Percentiles rank a stretch among this genome's conserved stretches.
phyloP scores from a whole-genome alignment of 495 filamentous ascomycete species.

The Lepraria neglecta region DNA sequence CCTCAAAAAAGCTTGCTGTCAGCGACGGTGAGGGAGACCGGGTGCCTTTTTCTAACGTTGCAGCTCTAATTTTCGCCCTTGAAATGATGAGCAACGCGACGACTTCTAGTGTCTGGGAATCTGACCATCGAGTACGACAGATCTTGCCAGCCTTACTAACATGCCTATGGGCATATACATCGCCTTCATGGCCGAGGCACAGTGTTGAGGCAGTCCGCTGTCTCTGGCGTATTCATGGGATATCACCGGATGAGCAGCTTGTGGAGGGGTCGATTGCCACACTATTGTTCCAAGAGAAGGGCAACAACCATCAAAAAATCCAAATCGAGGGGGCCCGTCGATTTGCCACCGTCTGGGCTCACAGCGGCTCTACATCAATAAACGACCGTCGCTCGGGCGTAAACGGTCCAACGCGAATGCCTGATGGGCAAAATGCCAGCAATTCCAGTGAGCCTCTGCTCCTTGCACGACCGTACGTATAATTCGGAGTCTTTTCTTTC shows the following conservation, averaged over 20 bases:
- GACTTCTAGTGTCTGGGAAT: constrained; percentile 15
- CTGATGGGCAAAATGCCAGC: constrained; percentile 42
- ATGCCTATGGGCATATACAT: constrained; percentile 71
- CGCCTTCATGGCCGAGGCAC: constrained; percentile 75
- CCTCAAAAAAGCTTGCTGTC: constrained; percentile 8
- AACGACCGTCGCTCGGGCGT: constrained; percentile 11
- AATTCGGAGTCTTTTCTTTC: no score
- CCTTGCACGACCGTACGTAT: constrained; percentile 58
- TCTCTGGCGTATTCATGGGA: constrained; percentile 75
- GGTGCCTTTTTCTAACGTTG: constrained; percentile 32
- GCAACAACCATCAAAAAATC: constrained; percentile 30
- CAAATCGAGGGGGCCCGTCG: constrained; percentile 53
- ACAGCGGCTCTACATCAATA: constrained; percentile 48
- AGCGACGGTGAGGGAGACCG: not conserved
- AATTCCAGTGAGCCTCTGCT: constrained; percentile 41
- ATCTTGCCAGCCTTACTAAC: constrained; percentile 48
- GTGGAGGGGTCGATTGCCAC: constrained; percentile 77
- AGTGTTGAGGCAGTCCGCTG: constrained; percentile 87
- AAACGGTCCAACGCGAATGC: constrained; percentile 36
- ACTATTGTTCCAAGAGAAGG: constrained; percentile 55
- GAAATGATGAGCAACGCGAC: constrained; percentile 28
- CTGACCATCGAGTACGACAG: constrained; percentile 20
- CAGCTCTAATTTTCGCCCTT: constrained; percentile 55
- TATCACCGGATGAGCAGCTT: constrained; percentile 48
- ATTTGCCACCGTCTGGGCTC: constrained; percentile 72